Base-by-base conservation (phyloP, 2,329 filamentous ascomycete species). In the Fonsecaea monophora region DNA sequence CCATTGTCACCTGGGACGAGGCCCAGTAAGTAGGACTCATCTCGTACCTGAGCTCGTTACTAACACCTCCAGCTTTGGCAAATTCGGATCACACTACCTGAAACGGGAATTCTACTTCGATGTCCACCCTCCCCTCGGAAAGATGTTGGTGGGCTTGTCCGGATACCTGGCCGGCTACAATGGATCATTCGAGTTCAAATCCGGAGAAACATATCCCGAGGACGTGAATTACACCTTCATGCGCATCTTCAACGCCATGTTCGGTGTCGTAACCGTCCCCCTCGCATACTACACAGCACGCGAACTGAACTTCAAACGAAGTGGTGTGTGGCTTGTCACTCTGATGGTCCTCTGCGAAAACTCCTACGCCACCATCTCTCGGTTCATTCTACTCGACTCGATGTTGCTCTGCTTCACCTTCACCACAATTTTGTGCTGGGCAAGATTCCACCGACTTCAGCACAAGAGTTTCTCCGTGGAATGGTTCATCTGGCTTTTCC, bases 71-170 rank as follows among this genome's bases (percentile, higher is more conserved):
- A 81, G 80, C 72, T 82, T 82, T 71, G 80, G 80, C 61, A 99
- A 99, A 83, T 99, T 99, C 80, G 95, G 95, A 71, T 98, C 94
- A 74, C 94, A 99, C 82, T 99, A 99, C 80, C 89, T 99, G 77
- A 97, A 99, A 81, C 92, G 94, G 79, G 95, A 99, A 81, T 97
- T 98, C 85, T 99, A 99, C 86, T 99, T 99, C 82, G 92, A 96
- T 85, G 91, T 96, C 66, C 92, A 96, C 80, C 95, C 95, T 71
- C 95, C 95, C 62, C 88, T 99, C 68, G 95, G 95, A 78, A 99
- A 99, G 85, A 98, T 99, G 88, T 89, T 99, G 64, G 94, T 99
- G 74, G 95, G 95, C 70, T 86, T 99, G 60, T 98, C 95, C 6
- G 95, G 95, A 77, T 96, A 96, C 77, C 86, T 99, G 68, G 96